Evolutionary conservation across 176 grass and related monocot genomes (phyloP).

Genomic region (Calamus simplicifolius): DNA sequence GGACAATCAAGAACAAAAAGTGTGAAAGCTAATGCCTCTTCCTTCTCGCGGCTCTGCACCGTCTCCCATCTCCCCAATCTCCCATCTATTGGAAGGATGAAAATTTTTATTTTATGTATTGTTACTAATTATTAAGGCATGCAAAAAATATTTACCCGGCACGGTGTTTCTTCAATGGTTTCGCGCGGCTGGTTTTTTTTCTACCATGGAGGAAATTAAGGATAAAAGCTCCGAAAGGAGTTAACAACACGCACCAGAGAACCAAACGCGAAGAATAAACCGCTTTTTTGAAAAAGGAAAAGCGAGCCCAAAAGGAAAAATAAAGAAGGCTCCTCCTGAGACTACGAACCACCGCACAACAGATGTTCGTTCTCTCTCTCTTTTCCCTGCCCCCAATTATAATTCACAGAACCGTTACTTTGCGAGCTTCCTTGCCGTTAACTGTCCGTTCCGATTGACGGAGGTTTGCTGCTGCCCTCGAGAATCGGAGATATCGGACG

Average conservation of each 20-base stretch:
- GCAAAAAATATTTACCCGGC: not conserved
- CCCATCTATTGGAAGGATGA: too few relatives aligned
- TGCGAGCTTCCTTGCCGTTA: too few relatives aligned
- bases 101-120: not conserved
- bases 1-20: slow-evolving; percentile 18
- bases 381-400: not conserved
- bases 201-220: not conserved
- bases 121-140: not conserved
- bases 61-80: too few relatives aligned
- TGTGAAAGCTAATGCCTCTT: slow-evolving; percentile 6
- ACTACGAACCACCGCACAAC: not conserved
- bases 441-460: too few relatives aligned
- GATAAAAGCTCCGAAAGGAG: slow-evolving; percentile 6
- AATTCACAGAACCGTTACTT: not conserved
- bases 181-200: not conserved
- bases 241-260: slow-evolving; percentile 35
- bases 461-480: too few relatives aligned
- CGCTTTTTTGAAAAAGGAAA: slow-evolving; percentile 26
- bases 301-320: slow-evolving; percentile 6
- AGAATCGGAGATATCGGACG: too few relatives aligned
- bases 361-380: too few relatives aligned
- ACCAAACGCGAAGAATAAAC: slow-evolving; percentile 46
- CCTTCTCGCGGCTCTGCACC: too few relatives aligned
- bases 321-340: not conserved
- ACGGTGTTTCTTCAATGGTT: not conserved